Evolutionary conservation across 1,284 basidiomycete genomes (phyloP).

Genomic region (Puccinia horiana): DNA sequence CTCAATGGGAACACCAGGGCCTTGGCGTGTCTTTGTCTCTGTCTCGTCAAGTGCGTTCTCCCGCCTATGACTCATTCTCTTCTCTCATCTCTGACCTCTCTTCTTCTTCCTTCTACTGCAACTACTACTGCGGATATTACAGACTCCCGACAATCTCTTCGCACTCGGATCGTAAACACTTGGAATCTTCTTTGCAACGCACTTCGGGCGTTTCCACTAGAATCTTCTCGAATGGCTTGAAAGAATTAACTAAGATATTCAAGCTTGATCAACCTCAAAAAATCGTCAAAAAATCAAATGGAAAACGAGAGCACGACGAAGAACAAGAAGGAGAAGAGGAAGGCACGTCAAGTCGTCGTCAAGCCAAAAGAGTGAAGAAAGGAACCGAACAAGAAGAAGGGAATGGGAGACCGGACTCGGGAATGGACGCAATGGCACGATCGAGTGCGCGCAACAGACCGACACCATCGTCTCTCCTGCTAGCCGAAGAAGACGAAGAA

Average conservation of each 20-base stretch:
- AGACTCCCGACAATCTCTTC: not conserved
- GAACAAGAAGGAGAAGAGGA: not conserved
- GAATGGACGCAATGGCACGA: too few species aligned
- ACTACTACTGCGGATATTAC: not conserved
- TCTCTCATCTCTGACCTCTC: not conserved
- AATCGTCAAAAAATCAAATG: too few species aligned
- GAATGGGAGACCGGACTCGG: too few species aligned
- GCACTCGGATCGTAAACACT: not conserved
- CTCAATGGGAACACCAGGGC: slow-evolving; percentile 35
- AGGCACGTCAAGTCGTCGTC: not conserved
- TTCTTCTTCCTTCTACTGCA: not conserved
- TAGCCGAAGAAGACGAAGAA: too few species aligned
- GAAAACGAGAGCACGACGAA: too few species aligned
- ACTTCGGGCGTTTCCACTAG: slow-evolving; percentile 19
- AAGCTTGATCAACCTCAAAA: too few species aligned
- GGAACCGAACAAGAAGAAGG: not conserved
- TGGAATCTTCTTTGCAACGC: slow-evolving; percentile 44
- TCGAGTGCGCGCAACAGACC: not conserved
- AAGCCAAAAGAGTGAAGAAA: not conserved
- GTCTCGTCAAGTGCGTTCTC: slow-evolving; percentile 32
- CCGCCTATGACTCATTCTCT: too few species aligned
- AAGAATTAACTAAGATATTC: not conserved
- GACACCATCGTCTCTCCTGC: too few species aligned
- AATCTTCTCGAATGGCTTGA: slow-evolving; percentile 23
- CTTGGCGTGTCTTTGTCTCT: slow-evolving; percentile 42